phyloP scores from a whole-genome alignment of 139 green algal species.

The Coccomyxa sp. region DNA sequence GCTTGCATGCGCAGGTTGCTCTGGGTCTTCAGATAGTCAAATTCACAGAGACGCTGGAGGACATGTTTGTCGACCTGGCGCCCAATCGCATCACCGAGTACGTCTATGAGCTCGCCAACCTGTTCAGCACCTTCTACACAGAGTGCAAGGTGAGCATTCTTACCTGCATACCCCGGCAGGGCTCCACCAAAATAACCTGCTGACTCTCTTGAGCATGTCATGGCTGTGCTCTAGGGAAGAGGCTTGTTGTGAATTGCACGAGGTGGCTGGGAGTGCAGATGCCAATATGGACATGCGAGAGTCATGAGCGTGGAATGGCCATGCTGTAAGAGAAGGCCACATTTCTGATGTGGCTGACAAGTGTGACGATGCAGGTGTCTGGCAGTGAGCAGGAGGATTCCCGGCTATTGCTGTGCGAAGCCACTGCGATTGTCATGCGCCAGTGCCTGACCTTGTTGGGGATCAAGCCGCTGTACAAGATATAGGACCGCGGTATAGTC shows the following conservation, averaged over 20 bases:
- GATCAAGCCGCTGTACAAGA: slow-evolving; percentile 88
- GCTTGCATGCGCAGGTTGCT: slow-evolving; percentile 14
- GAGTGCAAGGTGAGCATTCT: slow-evolving; percentile 68
- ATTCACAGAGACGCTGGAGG: slow-evolving; percentile 83
- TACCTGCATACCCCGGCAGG: too few relatives aligned
- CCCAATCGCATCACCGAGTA: slow-evolving; percentile 94
- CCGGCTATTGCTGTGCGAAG: slow-evolving; percentile 87
- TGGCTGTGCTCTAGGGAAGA: too few relatives aligned
- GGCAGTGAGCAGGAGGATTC: slow-evolving; percentile 74
- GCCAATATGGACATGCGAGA: not conserved
- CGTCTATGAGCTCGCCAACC: slow-evolving; percentile 83
- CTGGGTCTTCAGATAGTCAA: slow-evolving; percentile 67
- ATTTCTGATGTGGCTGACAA: not conserved
- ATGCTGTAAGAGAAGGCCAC: not conserved
- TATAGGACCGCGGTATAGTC: too few relatives aligned
- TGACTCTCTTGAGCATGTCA: too few relatives aligned
- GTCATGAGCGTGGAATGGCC: not conserved
- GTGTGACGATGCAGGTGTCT: slow-evolving; percentile 61
- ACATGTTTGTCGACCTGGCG: slow-evolving; percentile 72
- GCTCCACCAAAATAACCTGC: too few relatives aligned
- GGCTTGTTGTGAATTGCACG: too few relatives aligned
- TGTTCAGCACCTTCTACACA: slow-evolving; percentile 94
- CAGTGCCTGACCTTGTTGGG: slow-evolving; percentile 92
- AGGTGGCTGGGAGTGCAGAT: too few relatives aligned
- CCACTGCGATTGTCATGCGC: slow-evolving; percentile 83